Base-by-base conservation (phyloP, 202 grass and related monocot genomes). In the Musa balbisiana region DNA sequence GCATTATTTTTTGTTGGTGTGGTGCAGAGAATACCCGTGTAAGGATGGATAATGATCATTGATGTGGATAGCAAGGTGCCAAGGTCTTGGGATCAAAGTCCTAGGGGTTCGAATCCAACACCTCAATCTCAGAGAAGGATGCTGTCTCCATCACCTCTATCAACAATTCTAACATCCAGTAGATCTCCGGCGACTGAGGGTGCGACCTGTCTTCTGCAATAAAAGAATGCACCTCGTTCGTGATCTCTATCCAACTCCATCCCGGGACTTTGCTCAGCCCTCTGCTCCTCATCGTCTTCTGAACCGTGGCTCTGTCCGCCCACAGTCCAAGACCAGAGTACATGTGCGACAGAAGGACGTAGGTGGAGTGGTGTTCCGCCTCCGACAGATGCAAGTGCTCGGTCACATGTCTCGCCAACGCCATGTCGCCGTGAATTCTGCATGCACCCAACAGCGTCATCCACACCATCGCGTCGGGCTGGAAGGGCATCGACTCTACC, bases 191-290 rank as follows among this genome's bases (percentile, higher is more conserved):
- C n/a, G 76, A 74, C 52, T 55, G 86, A 19, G 69, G 76, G 72
- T 92, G 87, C 0, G 81, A 82, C 50, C 75, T 85, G 76, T 92
- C 90, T 51, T 89, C 78, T 10, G 90, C 85, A 73, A 84, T 92
- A 59, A 89, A 92, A 49, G 83, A 92, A 75, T 89, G 87, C 67
- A 87, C 78, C 63, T 87, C 74, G n/a, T 87, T 85, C n/a, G 79
- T 85, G 67, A 85, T 72, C 83, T 92, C 85, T 2, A 92, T 89
- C 90, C 90, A 92, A 73, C 90, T 89, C 87, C 90, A 92, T 73
- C 87, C 90, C 59, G 87, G 90, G 13, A 89, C 80, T 82, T 92
- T 92, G 29, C 27, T 87, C 72, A 92, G 77, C 49, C 87, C 85
- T 77, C 78, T 87, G 15, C 74, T 74, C 72, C 82, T 92, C 90